Percentiles rank a stretch among this genome's conserved stretches.
Evolutionary conservation across 331 rosid species (phyloP).

Genomic region (Telfairia occidentalis): DNA sequence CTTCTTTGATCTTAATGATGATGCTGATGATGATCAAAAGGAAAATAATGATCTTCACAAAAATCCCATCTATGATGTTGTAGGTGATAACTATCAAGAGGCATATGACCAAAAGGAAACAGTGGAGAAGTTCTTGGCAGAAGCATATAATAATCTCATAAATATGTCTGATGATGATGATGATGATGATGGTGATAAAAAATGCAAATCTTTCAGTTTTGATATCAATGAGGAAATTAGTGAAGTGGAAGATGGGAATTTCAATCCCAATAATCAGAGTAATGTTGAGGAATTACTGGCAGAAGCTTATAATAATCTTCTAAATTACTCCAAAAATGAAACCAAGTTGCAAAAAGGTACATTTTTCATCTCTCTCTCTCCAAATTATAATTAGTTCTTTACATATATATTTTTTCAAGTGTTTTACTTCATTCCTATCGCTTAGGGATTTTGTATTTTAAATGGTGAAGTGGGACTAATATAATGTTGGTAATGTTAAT

Average conservation of each 20-base stretch:
- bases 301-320: conserved; percentile 4
- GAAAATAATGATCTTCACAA: too few species aligned
- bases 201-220: not conserved
- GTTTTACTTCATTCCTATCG: not conserved
- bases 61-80: not conserved
- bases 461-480: too few species aligned
- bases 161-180: not conserved
- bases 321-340: not conserved
- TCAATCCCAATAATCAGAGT: not conserved
- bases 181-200: not conserved
- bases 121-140: conserved; percentile 10
- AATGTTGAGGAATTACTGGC: not conserved
- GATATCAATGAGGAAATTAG: not conserved
- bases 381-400: too few species aligned
- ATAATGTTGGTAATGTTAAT: too few species aligned
- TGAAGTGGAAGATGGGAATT: not conserved
- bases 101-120: not conserved
- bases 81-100: not conserved
- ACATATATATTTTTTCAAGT: not conserved
- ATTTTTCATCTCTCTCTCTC: not conserved
- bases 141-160: not conserved
- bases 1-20: not conserved
- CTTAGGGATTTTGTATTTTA: too few species aligned
- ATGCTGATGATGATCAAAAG: not conserved
- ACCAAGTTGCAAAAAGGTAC: not conserved